Base-by-base conservation (phyloP, 2,329 filamentous ascomycete species). In the Fusarium secorum region DNA sequence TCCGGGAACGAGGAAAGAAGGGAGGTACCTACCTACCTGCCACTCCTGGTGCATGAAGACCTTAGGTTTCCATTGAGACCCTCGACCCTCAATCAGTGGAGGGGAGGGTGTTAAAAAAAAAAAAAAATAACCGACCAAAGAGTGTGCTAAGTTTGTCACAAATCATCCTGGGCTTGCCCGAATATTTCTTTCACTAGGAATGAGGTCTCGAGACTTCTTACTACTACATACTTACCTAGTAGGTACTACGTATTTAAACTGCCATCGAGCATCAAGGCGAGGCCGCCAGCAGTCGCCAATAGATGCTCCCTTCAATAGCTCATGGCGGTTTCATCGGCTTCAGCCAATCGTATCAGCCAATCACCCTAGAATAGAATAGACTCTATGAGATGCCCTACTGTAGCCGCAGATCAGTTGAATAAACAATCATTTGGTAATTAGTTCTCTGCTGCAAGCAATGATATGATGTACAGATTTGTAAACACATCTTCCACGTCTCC, bases 1-100 rank as follows among this genome's bases (percentile, higher is more conserved):
- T 72, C 64, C 68, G 60, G 68, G 28, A 71, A 66, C 64, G 68
- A 35, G 36, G 22, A 59, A 32, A 65, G 32, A 59, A 42, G 22
- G 48, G n/a, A 62, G 28, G 39, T 64, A 52, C 64, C 56, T 46
- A n/a, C 20, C 45, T 22, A 32, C 45, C 45, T 49, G 46, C 30
- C 46, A 49, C 46, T 49, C 46, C n/a, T 48, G 45, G 28, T 48
- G 45, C 45, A 32, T 14, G 20, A 32, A 48, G 45, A 22, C 45
- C 28, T 41, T n/a, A n/a, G n/a, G n/a, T 18, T 36, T 24, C 15
- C 39, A 42, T 18, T 24, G 28, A 49, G 45, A 49, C 46, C 28
- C n/a, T 32, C 28, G 28, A 48, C 45, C 28, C n/a, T 33, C 28
- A 49, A 33, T 49, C 28, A 22, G 45, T 32, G 15, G 45, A 49